Conservation (phyloP, 495 filamentous ascomycete species). For the Aspergillus biplanus region DNA sequence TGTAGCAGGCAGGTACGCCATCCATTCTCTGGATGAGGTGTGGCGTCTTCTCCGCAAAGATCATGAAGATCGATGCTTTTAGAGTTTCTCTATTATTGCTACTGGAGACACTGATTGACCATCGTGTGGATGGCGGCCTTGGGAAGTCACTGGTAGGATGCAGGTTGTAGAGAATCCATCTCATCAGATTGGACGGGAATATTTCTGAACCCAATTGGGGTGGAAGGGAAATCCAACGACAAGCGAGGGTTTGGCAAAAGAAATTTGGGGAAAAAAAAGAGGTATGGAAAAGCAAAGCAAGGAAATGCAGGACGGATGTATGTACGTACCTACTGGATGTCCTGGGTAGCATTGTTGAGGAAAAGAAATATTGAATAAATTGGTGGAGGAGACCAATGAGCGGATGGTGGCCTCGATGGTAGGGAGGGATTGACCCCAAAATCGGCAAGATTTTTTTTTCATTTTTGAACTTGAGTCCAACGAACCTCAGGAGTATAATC, state of each 20-base stretch:
- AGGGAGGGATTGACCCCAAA: not conserved
- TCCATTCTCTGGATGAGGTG: slow-evolving; percentile 3
- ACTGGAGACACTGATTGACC: slow-evolving; percentile 11
- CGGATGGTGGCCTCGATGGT: not conserved
- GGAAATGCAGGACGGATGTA: not conserved
- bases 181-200: slow-evolving; percentile 3
- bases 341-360: no score
- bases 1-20: slow-evolving; percentile 5
- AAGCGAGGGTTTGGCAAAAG: not conserved
- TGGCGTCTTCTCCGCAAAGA: not conserved
- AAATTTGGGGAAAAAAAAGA: not conserved
- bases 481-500: not conserved
- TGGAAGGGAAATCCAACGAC: not conserved
- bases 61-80: not conserved
- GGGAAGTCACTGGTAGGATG: not conserved
- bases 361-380: no score
- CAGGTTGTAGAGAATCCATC: not conserved
- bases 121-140: not conserved
- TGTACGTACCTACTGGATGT: no score
- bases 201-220: not conserved
- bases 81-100: not conserved
- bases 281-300: not conserved
- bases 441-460: not conserved
- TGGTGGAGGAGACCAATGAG: not conserved
- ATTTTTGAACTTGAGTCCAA: not conserved